A percentile compares a stretch with the other conserved stretches of the same genome.
Evolutionary conservation across 176 grass and related monocot genomes (phyloP).

Genomic region (Raddia guianensis): DNA sequence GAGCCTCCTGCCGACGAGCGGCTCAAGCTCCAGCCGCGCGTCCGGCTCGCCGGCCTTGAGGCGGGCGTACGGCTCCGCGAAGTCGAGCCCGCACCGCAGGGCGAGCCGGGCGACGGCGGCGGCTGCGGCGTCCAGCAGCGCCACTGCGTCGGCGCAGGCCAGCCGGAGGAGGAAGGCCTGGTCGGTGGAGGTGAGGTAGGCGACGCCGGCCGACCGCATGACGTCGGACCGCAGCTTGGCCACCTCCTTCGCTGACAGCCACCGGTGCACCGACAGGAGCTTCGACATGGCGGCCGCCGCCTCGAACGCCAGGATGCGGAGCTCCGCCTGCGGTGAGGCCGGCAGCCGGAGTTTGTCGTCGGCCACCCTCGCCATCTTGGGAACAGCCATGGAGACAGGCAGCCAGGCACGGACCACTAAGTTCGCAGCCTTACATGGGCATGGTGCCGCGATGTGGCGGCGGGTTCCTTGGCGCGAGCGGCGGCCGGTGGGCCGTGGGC

Average conservation of each 20-base stretch:
- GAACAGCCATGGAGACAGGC: conserved; percentile 30
- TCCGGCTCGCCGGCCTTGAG: conserved; percentile 39
- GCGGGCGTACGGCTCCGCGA: conserved; percentile 34
- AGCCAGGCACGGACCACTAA: background rate
- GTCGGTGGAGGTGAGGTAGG: conserved; percentile 60
- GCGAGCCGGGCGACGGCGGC: conserved; percentile 40
- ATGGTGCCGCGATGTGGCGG: background rate
- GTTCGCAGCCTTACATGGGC: background rate
- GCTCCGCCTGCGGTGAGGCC: background rate
- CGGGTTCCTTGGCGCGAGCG: background rate
- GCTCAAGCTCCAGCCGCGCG: conserved; percentile 22
- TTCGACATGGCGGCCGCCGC: conserved; percentile 52
- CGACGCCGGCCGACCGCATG: conserved; percentile 60
- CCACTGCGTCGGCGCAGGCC: conserved; percentile 51
- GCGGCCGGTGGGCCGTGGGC: too few species aligned
- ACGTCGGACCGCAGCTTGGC: conserved; percentile 43
- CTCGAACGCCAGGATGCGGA: conserved; percentile 66
- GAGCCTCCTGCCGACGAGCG: background rate
- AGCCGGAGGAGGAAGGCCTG: conserved; percentile 54
- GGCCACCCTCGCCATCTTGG: conserved; percentile 23
- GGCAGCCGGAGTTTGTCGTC: conserved; percentile 20
- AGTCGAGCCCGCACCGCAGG: conserved; percentile 40
- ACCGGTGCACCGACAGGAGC: conserved; percentile 54
- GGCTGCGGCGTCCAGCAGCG: conserved; percentile 42
- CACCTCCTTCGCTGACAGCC: conserved; percentile 47